Evolutionary conservation across 257 asterid species (phyloP).

Genomic region (Cinchona pubescens): DNA sequence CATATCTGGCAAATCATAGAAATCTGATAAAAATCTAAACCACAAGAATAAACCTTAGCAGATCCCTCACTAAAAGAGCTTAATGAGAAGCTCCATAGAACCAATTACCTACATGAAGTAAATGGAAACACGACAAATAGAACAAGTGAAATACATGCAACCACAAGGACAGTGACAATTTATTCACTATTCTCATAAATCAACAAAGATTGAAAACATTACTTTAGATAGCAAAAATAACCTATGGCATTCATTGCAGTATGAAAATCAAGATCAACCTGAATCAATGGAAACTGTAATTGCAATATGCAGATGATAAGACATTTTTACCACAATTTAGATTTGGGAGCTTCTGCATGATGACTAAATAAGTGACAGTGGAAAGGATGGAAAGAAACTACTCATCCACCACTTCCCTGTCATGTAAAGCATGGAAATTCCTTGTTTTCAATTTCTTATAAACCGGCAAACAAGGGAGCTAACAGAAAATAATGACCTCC

Average conservation of each 20-base stretch:
- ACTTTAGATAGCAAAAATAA: not conserved
- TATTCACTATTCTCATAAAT: not conserved
- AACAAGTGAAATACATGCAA: not conserved
- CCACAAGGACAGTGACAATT: not conserved
- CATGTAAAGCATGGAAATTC: not conserved
- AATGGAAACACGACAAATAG: not conserved
- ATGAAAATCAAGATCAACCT: no score
- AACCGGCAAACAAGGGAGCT: not conserved
- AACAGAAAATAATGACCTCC: not conserved
- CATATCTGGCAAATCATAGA: not conserved
- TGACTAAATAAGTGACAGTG: not conserved
- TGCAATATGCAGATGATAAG: not conserved
- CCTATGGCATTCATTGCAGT: no score
- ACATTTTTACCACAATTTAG: not conserved
- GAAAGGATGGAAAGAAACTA: not conserved
- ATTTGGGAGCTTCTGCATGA: not conserved
- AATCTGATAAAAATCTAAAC: not conserved
- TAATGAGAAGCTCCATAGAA: not conserved
- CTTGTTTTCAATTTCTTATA: not conserved
- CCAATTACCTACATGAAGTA: not conserved
- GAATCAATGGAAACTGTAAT: not conserved
- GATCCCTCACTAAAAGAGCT: not conserved
- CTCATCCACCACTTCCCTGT: not conserved
- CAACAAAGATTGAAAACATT: not conserved
- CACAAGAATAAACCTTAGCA: not conserved